Evolutionary conservation across 331 rosid genomes (phyloP), one percentile per base, ranked within the genome.

Genomic region (Acacia pycnantha): DNA sequence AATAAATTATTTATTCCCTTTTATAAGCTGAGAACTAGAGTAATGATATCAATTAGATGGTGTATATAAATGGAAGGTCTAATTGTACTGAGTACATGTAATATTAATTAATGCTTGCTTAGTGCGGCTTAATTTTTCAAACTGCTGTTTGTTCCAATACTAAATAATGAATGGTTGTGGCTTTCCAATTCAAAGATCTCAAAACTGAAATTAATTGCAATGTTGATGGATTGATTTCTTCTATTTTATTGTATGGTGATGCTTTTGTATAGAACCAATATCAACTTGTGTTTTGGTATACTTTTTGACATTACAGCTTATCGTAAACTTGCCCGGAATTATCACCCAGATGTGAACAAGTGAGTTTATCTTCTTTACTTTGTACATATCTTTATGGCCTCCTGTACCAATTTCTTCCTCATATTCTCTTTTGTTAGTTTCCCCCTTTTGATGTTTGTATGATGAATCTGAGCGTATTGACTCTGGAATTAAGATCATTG

Each of bases 261-360:
- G 29, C 72, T 58, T 79, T 66, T 59, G 66, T 50, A n/a, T 61
- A 21, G 64, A 74, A 46, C 14, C 46, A 50, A 79, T 6, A 24
- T 50, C 46, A 74, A 75, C 58, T 29, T 41, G 16, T 48, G 40
- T 19, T 69, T 71, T 74, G 65, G 65, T 73, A n/a, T 40, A 4
- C 51, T 80, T 78, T 77, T 82, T 77, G 21, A 40, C 68, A 37
- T 91, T 90, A 84, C 97, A 96, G 99, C 98, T 70, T 96, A 96
- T 73, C 90, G 99, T 87, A 96, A 94, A 87, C 98, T 96, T 82
- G 99, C 99, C 56, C 90, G 99, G 80, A 92, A 84, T 85, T 92
- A 79, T 85, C 99, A 96, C 83, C 99, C 99, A 16, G 99, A 96
- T 85, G 99, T 96, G 70, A 96, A 94, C 91, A 96, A 96, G 99